Evolutionary conservation across 805 yeast species (phyloP).

Genomic region (Metschnikowia dekortorum): DNA sequence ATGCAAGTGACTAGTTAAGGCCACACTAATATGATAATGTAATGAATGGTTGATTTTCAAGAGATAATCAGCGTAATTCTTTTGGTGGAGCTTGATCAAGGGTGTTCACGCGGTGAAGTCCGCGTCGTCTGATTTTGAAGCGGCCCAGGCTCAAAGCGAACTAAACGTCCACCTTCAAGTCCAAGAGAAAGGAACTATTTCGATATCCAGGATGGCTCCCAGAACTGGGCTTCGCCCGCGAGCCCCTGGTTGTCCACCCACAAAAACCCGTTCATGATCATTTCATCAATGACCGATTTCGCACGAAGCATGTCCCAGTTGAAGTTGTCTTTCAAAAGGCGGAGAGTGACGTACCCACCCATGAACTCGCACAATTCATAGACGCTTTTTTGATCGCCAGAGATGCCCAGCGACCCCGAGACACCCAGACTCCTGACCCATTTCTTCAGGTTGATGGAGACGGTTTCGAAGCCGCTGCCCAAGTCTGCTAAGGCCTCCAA

Average conservation of each 20-base stretch:
- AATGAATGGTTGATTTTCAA: too few species aligned
- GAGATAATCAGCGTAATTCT: too few species aligned
- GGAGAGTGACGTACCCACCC: constrained; percentile 65
- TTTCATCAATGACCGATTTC: constrained; percentile 61
- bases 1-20: too few species aligned
- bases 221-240: constrained; percentile 37
- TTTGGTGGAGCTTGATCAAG: too few species aligned
- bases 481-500: constrained; percentile 49
- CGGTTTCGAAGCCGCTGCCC: constrained; percentile 68
- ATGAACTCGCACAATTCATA: constrained; percentile 71
- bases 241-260: constrained; percentile 71
- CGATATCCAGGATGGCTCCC: constrained; percentile 75
- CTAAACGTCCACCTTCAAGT: not conserved
- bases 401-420: constrained; percentile 23
- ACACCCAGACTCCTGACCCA: constrained; percentile 43
- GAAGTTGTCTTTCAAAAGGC: constrained; percentile 66
- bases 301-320: constrained; percentile 68
- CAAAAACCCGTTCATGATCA: constrained; percentile 76
- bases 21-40: too few species aligned
- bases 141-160: too few species aligned
- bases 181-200: not conserved
- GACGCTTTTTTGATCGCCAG: constrained; percentile 63
- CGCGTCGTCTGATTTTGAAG: too few species aligned
- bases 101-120: too few species aligned
- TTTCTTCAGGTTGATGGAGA: constrained; percentile 46